Evolutionary conservation across 2,329 filamentous ascomycete species (phyloP).

Genomic region (Arthrobotrys conoides): DNA sequence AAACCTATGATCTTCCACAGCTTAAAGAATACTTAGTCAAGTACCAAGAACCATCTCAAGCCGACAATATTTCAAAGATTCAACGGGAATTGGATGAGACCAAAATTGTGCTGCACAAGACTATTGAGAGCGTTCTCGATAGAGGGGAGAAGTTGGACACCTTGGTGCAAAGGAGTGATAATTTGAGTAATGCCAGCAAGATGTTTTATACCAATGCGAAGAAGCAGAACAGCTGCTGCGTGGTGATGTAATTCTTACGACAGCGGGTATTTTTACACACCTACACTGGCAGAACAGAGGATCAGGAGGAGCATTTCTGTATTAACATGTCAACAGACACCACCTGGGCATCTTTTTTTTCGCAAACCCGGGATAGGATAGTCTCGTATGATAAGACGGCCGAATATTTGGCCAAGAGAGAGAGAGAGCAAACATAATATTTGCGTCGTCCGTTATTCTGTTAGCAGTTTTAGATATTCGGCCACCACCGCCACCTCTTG

Average conservation of each 20-base stretch:
- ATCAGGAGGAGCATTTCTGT: background rate
- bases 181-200: constrained; percentile 90
- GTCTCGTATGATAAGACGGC: background rate
- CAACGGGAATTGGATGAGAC: constrained; percentile 97
- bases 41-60: constrained; percentile 89
- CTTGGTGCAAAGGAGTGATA: constrained; percentile 92
- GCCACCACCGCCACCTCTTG: background rate
- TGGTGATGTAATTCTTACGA: constrained; percentile 74
- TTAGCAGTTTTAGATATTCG: constrained; percentile 32
- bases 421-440: constrained; percentile 34
- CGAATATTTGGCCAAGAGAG: background rate
- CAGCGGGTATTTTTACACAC: background rate
- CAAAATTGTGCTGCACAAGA: constrained; percentile 97
- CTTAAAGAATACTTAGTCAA: constrained; percentile 83
- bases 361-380: background rate
- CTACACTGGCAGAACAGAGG: background rate
- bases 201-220: constrained; percentile 94
- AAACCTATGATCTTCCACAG: constrained; percentile 75
- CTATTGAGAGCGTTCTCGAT: constrained; percentile 88
- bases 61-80: constrained; percentile 94
- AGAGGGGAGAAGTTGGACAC: constrained; percentile 97
- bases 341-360: background rate
- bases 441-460: constrained; percentile 28
- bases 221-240: constrained; percentile 84
- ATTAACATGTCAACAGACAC: background rate